Evolutionary conservation across 352 stramenopile genomes (phyloP).

Genomic region (Discostella stelligera): DNA sequence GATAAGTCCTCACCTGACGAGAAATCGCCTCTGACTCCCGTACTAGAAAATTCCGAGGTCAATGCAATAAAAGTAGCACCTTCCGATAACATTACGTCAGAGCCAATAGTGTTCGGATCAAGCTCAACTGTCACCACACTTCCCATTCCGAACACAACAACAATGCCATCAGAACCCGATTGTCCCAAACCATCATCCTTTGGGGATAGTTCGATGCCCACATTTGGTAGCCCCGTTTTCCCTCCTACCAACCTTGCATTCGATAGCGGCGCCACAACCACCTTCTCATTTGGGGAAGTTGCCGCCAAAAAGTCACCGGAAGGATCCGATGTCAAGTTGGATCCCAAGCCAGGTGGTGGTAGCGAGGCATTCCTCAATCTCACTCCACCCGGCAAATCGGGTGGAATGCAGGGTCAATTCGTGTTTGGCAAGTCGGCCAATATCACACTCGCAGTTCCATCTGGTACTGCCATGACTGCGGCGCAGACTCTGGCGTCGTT

Average conservation of each 20-base stretch:
- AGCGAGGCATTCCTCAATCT: conserved; percentile 73
- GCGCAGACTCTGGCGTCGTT: conserved; percentile 39
- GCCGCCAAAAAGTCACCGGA: neutral
- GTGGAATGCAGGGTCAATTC: conserved; percentile 51
- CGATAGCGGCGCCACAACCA: conserved; percentile 5
- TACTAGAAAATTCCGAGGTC: conserved; percentile 19
- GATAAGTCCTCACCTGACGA: neutral
- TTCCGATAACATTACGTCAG: neutral
- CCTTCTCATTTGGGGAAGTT: conserved; percentile 12
- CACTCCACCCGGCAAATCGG: conserved; percentile 63
- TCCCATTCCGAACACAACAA: conserved; percentile 6
- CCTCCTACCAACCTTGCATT: conserved; percentile 24
- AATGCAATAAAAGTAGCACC: conserved; percentile 6
- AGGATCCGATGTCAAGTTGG: conserved; percentile 3
- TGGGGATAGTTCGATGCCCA: conserved; percentile 14
- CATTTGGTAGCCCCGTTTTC: conserved; percentile 1
- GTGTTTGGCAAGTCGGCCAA: conserved; percentile 69
- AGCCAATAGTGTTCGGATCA: conserved; percentile 29
- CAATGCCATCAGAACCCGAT: conserved; percentile 23
- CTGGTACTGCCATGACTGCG: conserved; percentile 28
- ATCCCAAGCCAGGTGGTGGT: neutral
- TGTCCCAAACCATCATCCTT: conserved; percentile 49
- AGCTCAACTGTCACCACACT: conserved; percentile 26
- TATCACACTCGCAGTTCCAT: conserved; percentile 68
- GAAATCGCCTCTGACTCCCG: conserved; percentile 20